Percentiles rank a stretch among this genome's conserved stretches.
These are phyloP conservation scores for Malassezia arunalokei DNA, from an alignment of 1,284 basidiomycete genomes.

Conservation along the genomic window DNA sequence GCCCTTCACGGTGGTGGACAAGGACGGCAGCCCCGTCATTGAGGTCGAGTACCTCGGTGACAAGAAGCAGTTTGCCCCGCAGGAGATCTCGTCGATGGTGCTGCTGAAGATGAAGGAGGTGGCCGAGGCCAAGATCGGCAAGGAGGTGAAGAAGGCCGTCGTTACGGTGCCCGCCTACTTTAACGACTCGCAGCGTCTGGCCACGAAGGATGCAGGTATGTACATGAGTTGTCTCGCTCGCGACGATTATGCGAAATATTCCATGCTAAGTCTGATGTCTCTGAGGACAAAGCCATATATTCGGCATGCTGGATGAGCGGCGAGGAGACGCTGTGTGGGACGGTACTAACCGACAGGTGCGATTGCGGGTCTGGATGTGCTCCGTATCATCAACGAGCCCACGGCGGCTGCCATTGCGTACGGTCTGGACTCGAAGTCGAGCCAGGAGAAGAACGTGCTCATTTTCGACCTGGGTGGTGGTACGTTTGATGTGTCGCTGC, in stretches of 20 bases:
- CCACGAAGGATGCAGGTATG: conserved; percentile 52
- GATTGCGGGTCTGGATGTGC: conserved; percentile 57
- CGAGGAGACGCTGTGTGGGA: not conserved
- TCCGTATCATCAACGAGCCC: conserved; percentile 60
- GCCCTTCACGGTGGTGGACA: conserved; percentile 56
- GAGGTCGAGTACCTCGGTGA: conserved; percentile 54
- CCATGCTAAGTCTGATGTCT: conserved; percentile 45
- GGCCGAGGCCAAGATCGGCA: conserved; percentile 57
- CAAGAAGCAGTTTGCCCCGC: conserved; percentile 55
- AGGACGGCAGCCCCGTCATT: conserved; percentile 54
- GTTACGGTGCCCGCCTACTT: conserved; percentile 62
- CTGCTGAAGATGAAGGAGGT: conserved; percentile 93
- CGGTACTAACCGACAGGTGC: conserved; percentile 46
- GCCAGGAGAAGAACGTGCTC: conserved; percentile 78
- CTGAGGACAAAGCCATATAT: conserved; percentile 13
- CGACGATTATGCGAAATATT: conserved; percentile 41
- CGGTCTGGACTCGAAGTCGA: conserved; percentile 52
- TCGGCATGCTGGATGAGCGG: conserved; percentile 13
- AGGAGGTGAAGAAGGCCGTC: conserved; percentile 57
- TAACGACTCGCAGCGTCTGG: conserved; percentile 59
- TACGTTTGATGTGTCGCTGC: conserved; percentile 59
- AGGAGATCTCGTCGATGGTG: conserved; percentile 91
- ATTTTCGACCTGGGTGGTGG: conserved; percentile 99
- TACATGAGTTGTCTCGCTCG: conserved; percentile 16
- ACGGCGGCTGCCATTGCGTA: conserved; percentile 50